Evolutionary conservation across 805 yeast species (phyloP), one percentile per base, ranked within the genome.

Genomic region (Candida argentea): DNA sequence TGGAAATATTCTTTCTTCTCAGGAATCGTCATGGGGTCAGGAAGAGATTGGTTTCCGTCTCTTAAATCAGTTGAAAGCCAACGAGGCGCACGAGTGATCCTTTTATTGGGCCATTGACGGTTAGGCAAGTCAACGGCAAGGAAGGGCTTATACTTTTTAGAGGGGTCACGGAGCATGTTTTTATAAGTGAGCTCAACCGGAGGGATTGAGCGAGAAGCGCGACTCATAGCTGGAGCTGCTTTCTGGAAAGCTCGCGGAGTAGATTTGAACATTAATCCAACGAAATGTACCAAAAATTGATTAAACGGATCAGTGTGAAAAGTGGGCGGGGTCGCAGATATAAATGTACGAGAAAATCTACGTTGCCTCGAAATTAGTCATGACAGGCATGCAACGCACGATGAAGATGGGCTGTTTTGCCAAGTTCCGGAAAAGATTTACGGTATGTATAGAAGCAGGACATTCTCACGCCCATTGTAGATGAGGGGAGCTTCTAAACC

Each of bases 1-100:
- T 76, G 76, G 63, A 78, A 79, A 49, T 78, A 78, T 44, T 72
- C 76, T 46, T 77, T 76, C 56, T 79, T 79, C 52, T 79, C 82
- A 28, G 65, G 74, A 10, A 79, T 70, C 6, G 79, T 65, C 89
- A 79, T 79, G 16, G 89, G 89, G 55, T 79, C 89, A 16, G 89
- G 89, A 33, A 79, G 61, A 12, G 86, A 73, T 50, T 79, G 89
- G 55, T 79, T 79, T 37, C 89, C 89, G 46, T 79, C 89, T 61
- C 89, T 69, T 38, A 79, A 62, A 52, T 79, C 89, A 1, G 89
- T 79, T 6, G 84, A 72, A 30, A 79, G 62, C 89, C 89, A 79
- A 48, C 86, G 65, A 36, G 89, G 89, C 4, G 86, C 79, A 49
- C 74, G 75, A 27, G 70, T 67, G 42, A 79, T 73, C 25, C 65